Percentiles rank a stretch among this genome's conserved stretches.
phyloP scores from a whole-genome alignment of 805 yeast species.

The Limtongozyma cylindracea region DNA sequence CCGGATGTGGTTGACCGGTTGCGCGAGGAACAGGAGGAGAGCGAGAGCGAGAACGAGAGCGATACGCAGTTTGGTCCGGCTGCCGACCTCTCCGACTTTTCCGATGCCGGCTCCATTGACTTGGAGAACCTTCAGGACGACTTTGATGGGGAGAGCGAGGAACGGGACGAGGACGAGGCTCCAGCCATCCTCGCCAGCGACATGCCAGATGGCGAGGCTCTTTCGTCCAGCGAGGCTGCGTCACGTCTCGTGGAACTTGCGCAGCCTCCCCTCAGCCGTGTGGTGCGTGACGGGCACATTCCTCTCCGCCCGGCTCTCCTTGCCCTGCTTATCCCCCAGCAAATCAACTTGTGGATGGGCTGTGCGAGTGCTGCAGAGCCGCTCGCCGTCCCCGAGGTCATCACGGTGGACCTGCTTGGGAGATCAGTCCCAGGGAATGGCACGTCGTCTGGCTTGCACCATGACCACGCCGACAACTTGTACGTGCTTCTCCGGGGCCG shows the following conservation, averaged over 20 bases:
- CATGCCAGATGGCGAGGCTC: constrained; percentile 9
- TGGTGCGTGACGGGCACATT: constrained; percentile 6
- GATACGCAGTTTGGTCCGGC: constrained; percentile 3
- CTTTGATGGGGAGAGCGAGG: constrained; percentile 12
- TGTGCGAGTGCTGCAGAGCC: constrained; percentile 4
- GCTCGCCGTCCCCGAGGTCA: constrained; percentile 2
- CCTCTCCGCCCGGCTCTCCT: constrained; percentile 19
- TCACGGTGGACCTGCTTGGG: constrained; percentile 15
- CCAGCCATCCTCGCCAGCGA: constrained; percentile 4
- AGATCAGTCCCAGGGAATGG: constrained; percentile 31
- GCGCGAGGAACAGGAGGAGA: constrained; percentile 1
- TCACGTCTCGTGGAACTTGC: constrained; percentile 23
- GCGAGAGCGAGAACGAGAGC: constrained; percentile 1
- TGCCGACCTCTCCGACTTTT: constrained; percentile 9
- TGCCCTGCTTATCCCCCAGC: constrained; percentile 28
- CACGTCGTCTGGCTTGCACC: constrained; percentile 52
- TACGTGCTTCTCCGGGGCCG: constrained; percentile 33
- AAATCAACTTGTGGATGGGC: constrained; percentile 58
- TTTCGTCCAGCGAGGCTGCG: too few species aligned
- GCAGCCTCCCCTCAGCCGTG: constrained; percentile 35
- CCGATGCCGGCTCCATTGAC: constrained; percentile 12
- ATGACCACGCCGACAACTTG: constrained; percentile 59
- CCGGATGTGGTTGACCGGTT: constrained; percentile 1
- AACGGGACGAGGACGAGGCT: constrained; percentile 5
- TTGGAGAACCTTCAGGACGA: constrained; percentile 21